Conservation (phyloP, 139 green algal species). For the Diplosphaera chodatii region DNA sequence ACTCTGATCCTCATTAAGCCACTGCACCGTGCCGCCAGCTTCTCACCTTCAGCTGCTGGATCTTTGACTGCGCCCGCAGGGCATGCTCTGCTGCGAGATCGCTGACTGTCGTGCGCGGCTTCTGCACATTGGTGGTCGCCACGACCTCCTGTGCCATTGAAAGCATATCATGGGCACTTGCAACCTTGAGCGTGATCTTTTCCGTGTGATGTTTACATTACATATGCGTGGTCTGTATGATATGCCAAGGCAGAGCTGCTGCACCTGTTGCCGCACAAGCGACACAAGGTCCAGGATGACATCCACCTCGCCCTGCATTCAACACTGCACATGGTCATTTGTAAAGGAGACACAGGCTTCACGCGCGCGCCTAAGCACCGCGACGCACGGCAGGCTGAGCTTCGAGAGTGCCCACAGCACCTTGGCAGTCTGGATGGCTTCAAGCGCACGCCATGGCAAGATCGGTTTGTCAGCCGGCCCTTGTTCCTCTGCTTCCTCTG, state of each 20-base stretch:
- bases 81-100: neutral
- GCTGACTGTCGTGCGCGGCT: neutral
- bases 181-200: too few relatives aligned
- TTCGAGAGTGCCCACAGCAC: too few relatives aligned
- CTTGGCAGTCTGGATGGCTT: neutral
- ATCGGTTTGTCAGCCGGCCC: neutral
- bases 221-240: too few relatives aligned
- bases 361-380: too few relatives aligned
- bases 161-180: too few relatives aligned
- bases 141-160: neutral
- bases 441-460: neutral
- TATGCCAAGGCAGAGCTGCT: too few relatives aligned
- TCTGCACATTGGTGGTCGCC: neutral
- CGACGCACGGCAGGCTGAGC: too few relatives aligned
- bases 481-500: neutral
- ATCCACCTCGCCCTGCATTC: neutral
- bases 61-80: neutral
- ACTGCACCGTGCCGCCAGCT: too few relatives aligned
- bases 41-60: neutral
- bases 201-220: too few relatives aligned
- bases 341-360: too few relatives aligned
- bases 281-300: neutral
- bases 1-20: too few relatives aligned
- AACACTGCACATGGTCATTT: too few relatives aligned
- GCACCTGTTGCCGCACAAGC: neutral